A percentile compares a stretch with the other conserved stretches of the same genome.
phyloP scores from a whole-genome alignment of 2,329 filamentous ascomycete species.

The Colletotrichum sp. region DNA sequence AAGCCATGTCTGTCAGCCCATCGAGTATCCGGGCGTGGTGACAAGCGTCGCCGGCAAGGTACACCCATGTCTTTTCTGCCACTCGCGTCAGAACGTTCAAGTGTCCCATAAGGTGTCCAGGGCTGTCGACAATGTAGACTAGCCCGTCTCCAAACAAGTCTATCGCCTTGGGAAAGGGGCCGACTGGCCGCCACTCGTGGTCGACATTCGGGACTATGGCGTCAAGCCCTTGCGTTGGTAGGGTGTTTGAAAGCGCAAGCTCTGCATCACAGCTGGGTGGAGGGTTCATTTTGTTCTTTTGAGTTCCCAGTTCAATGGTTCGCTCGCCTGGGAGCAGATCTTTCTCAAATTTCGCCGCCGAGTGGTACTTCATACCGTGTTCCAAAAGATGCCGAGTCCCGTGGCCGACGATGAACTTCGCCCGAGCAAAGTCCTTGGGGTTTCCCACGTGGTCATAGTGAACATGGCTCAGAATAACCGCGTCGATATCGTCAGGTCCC shows the following conservation, averaged over 20 bases:
- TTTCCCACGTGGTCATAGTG: background rate
- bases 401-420: background rate
- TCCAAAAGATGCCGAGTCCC: background rate
- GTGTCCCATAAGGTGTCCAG: background rate
- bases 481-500: background rate
- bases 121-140: background rate
- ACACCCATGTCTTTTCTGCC: background rate
- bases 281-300: background rate
- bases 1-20: background rate
- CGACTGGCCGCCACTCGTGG: background rate
- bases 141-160: background rate
- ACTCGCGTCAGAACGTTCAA: background rate
- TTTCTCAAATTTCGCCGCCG: background rate
- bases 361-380: background rate
- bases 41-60: background rate
- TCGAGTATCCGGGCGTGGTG: background rate
- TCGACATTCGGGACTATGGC: background rate
- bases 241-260: background rate
- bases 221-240: background rate
- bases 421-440: background rate
- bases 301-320: background rate
- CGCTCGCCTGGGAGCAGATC: background rate
- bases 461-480: background rate
- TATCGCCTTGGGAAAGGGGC: background rate
- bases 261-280: background rate